Evolutionary conservation across 441 rosid genomes (phyloP), one percentile per base, ranked within the genome.

Genomic region (Daphne laureola): DNA sequence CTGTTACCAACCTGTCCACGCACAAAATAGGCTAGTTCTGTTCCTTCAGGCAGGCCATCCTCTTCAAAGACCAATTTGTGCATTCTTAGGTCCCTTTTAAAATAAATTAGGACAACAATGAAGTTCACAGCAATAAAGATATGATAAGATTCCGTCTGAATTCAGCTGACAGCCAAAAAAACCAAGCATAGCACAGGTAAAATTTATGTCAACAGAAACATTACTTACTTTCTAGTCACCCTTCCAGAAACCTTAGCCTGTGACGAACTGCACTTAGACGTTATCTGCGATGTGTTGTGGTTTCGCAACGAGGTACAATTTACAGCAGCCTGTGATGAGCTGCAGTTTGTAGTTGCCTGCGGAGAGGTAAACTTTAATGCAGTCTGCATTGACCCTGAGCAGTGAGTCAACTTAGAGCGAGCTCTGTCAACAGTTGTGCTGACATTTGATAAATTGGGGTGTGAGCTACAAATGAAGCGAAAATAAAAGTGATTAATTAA

Each of bases 31-130:
- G 83, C 91, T 47, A 92, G 82, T 78, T 92, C 96, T 27, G 96
- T 74, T 73, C 98, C 98, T 71, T 92, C 94, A 23, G 84, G 87
- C 71, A 92, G 74, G 43, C 80, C 61, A 68, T 85, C 83, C 65
- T 82, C 93, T 73, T 88, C 96, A 64, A 92, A 92, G 38, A 86
- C 96, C 67, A 84, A 67, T 66, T 79, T 92, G 63, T 92, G 98
- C 79, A 84, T 66, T 66, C 94, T 73, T 70, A 82, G 56, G 67
- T 92, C 98, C 86, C 96, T 92, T 53, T 55, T 31, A 62, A 58
- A 61, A 63, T 15, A 41, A 17, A 51, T 35, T 26, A 62, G 15
- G 54, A 65, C 14, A 49, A 26, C 55, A 31, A 5, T 31, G 36
- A 31, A 31, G 36, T 31, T 31, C 5, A 31, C 36, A 31, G 36